Conservation (phyloP, 2,329 filamentous ascomycete genomes). For the Conoideocrella luteorostrata region DNA sequence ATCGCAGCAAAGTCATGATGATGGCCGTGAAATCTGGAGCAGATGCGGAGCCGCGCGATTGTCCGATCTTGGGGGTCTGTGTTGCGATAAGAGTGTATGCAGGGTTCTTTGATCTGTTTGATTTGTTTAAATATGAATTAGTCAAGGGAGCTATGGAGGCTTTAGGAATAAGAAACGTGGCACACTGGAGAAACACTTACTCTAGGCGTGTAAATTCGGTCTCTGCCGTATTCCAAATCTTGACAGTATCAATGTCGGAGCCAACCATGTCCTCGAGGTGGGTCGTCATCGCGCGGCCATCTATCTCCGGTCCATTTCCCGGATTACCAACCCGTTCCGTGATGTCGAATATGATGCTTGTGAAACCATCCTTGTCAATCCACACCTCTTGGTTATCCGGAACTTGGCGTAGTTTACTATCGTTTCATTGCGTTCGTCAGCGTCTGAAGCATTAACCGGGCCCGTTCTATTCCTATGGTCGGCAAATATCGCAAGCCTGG, state of each 20-base stretch:
- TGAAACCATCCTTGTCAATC: conserved; percentile 76
- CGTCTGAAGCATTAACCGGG: too few relatives aligned
- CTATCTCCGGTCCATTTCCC: conserved; percentile 49
- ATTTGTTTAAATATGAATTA: conserved; percentile 24
- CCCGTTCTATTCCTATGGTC: too few relatives aligned
- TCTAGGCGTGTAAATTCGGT: conserved; percentile 51
- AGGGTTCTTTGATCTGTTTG: conserved; percentile 39
- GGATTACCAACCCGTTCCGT: conserved; percentile 66
- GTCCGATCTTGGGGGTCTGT: conserved; percentile 38
- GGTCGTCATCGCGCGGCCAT: conserved; percentile 63
- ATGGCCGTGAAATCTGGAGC: conserved; percentile 64
- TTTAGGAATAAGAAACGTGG: not conserved
- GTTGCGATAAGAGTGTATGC: conserved; percentile 66
- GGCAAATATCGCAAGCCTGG: not conserved
- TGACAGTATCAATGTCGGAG: conserved; percentile 55
- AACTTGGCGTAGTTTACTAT: conserved; percentile 65
- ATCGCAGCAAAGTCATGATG: conserved; percentile 68
- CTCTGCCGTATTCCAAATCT: conserved; percentile 60
- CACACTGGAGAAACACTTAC: conserved; percentile 27
- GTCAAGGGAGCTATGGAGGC: not conserved
- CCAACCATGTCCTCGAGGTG: conserved; percentile 66
- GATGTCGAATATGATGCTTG: conserved; percentile 85
- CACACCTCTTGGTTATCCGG: conserved; percentile 90
- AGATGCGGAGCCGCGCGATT: conserved; percentile 27
- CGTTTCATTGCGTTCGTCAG: not conserved